Conservation (phyloP, 2,329 filamentous ascomycete species). For the Calonectria hawksworthii region DNA sequence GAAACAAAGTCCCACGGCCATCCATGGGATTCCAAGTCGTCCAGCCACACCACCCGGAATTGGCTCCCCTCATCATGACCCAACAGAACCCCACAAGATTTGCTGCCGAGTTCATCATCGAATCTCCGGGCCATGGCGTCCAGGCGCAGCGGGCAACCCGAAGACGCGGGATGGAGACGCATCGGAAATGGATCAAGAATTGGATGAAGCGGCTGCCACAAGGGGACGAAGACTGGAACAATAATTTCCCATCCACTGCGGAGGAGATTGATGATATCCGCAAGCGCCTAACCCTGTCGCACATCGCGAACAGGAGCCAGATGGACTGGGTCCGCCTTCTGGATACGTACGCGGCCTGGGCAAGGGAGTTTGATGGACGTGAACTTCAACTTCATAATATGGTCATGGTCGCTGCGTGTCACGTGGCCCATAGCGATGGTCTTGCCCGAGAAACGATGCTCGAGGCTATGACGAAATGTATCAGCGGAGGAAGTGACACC, state of each 20-base stretch:
- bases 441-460: conserved; percentile 39
- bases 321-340: conserved; percentile 44
- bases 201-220: conserved; percentile 46
- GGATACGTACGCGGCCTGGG: conserved; percentile 40
- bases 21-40: conserved; percentile 26
- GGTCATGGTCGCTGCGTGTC: conserved; percentile 44
- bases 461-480: conserved; percentile 42
- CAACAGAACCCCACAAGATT: conserved; percentile 36
- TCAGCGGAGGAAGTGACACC: conserved; percentile 43
- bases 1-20: conserved; percentile 1
- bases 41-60: conserved; percentile 10
- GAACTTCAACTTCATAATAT: conserved; percentile 44
- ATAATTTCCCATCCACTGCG: conserved; percentile 41
- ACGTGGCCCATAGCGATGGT: conserved; percentile 42
- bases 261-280: conserved; percentile 39
- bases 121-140: conserved; percentile 39
- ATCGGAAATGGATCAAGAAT: conserved; percentile 43
- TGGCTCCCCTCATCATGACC: conserved; percentile 36
- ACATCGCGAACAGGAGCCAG: conserved; percentile 35
- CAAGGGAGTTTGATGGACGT: conserved; percentile 40
- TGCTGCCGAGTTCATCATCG: conserved; percentile 43
- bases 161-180: conserved; percentile 42
- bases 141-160: conserved; percentile 43
- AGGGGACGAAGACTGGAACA: conserved; percentile 45
- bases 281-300: conserved; percentile 37